Base-by-base conservation (phyloP, 768 basidiomycete genomes). In the Russula olivacea region DNA sequence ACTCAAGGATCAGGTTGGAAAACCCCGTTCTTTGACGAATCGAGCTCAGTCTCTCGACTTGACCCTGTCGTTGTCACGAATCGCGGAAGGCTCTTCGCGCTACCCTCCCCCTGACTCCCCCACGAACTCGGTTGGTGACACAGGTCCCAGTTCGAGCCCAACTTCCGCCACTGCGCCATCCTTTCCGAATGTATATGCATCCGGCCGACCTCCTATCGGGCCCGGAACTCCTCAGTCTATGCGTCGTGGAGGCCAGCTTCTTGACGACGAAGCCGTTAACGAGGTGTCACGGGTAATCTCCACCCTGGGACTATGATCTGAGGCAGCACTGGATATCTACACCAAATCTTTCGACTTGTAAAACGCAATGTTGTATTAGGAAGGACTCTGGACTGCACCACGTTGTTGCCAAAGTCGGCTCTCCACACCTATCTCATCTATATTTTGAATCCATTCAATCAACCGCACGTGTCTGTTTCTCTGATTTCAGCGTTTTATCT, bases 21-120 rank as follows among this genome's bases (percentile, higher is more conserved):
- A 91, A 75, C 89, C 90, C 5, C 87, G 91, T 53, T 88, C 90
- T 4, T 76, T 93, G 65, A 86, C 86, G 65, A 91, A 91, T 68
- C 88, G 93, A 19, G 93, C 93, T 0, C 93, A 95, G 72, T 91
- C 89, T 5, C 85, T 96, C 52, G 93, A 96, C 71, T 77, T 96
- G 67, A 92, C 89, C 0, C 85, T 85, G 67, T 93, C 92, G 7
- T 80, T 93, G 34, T 86, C 85, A n/a, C 86, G 85, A 58, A 91
- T 92, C 68, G 84, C 85, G 5, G 91, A 91, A 70, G 80, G 84
- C 21, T 75, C 79, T 30, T 79, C 84, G 59, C 78, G 81, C 57
- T 75, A 86, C 50, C 81, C 82, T 28, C 85, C 83, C 43, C 89
- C 89, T 1, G 89, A 91, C 55, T 93, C 90, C 1, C 90, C 90